Conservation (phyloP, 306 rosid species). For the Ormosia semicastrata region DNA sequence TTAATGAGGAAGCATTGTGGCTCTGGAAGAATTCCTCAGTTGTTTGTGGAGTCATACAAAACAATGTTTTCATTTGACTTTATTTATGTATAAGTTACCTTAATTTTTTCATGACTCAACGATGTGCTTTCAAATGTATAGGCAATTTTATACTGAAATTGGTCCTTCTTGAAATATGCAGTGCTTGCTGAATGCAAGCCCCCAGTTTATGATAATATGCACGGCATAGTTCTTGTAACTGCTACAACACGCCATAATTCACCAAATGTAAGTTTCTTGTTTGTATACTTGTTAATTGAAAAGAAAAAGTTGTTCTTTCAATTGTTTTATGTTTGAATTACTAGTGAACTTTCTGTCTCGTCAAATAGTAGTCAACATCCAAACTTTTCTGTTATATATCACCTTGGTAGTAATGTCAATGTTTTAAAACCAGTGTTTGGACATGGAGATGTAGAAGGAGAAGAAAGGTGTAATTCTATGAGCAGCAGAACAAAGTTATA, state of each 20-base stretch:
- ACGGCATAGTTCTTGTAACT: slow-evolving; percentile 69
- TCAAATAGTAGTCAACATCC: background rate
- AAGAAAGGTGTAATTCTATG: no score
- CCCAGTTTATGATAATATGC: slow-evolving; percentile 76
- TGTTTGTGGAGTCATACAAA: background rate
- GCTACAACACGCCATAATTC: slow-evolving; percentile 87
- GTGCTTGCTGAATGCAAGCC: slow-evolving; percentile 95
- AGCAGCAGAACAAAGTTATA: no score
- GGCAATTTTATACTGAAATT: slow-evolving; percentile 1
- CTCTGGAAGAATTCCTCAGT: background rate
- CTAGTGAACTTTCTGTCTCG: background rate
- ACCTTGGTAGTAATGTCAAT: background rate
- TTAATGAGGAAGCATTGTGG: background rate
- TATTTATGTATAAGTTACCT: no score
- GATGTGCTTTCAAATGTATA: background rate
- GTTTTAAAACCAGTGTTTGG: background rate
- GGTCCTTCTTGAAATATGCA: slow-evolving; percentile 36
- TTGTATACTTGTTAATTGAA: background rate
- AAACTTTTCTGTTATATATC: background rate
- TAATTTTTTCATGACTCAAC: background rate
- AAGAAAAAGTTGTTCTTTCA: background rate
- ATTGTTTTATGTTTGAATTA: background rate
- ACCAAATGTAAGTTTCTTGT: slow-evolving; percentile 64
- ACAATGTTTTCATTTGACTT: no score
- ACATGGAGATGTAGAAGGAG: no score